Conservation (phyloP, 2,329 filamentous ascomycete species). For the Xylariomycetidae sp. region DNA sequence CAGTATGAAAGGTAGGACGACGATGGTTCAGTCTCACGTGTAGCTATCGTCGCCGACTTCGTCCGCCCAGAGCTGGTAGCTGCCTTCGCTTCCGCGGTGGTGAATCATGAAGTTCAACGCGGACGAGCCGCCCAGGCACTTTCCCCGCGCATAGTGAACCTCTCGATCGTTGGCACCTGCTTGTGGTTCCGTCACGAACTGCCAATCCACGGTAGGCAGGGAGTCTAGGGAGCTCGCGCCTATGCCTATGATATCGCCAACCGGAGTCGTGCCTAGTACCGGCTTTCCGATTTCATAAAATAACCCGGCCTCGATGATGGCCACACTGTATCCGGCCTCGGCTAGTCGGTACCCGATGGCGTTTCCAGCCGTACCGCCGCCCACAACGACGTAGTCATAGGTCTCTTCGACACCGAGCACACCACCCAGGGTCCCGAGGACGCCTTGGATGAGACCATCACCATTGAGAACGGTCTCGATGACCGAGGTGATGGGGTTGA, state of each 20-base stretch:
- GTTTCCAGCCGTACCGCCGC: slow-evolving; percentile 9
- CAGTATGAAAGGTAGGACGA: too few species aligned
- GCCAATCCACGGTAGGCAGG: too few species aligned
- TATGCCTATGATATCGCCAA: too few species aligned
- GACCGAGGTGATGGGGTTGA: too few species aligned
- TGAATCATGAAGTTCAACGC: slow-evolving; percentile 26
- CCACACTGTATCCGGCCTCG: slow-evolving; percentile 5
- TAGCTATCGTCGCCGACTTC: slow-evolving; percentile 26
- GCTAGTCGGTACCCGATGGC: slow-evolving; percentile 4
- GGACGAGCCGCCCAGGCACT: slow-evolving; percentile 27
- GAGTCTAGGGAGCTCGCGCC: too few species aligned
- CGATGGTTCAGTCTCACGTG: too few species aligned
- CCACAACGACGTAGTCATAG: slow-evolving; percentile 10
- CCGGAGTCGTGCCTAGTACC: slow-evolving; percentile 16
- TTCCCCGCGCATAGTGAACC: slow-evolving; percentile 34
- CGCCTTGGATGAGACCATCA: too few species aligned
- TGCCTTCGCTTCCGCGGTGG: slow-evolving; percentile 18
- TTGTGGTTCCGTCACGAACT: too few species aligned
- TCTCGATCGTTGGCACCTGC: slow-evolving; percentile 19
- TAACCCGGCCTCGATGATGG: slow-evolving; percentile 9
- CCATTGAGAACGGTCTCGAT: too few species aligned
- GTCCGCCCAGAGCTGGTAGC: slow-evolving; percentile 27
- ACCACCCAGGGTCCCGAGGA: too few species aligned
- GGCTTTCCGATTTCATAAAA: slow-evolving; percentile 9
- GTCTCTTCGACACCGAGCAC: too few species aligned